Base-by-base conservation (phyloP, 2,329 filamentous ascomycete species). In the Xylaria sp. region DNA sequence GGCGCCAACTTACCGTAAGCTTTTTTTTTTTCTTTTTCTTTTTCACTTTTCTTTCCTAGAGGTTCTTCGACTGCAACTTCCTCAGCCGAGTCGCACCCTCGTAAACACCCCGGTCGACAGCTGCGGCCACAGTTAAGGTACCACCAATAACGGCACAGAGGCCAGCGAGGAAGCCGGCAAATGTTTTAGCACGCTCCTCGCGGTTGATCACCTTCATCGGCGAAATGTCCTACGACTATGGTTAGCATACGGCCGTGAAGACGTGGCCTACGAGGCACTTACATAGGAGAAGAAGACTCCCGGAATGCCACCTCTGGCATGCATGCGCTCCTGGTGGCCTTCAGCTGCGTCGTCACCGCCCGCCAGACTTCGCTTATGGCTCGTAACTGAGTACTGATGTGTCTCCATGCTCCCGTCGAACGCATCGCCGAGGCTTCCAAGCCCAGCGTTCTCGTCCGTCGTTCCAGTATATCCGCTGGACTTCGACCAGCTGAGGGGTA, bases 131-230 rank as follows among this genome's bases (percentile, higher is more conserved):
- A 0, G 94, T 99, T 62, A 99, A 76, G 0, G 94, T 99, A 63
- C 94, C 94, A 57, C 94, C 94, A 46, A 99, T 87, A 57, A 97
- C 89, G 37, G 93, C 93, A 72, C 94, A 99, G 18, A 99, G 85
- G 44, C 94, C 94, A 1, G 94, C 93, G 54, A 99, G 74, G 79
- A 99, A 99, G 17, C 90, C 90, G 0, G 91, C 86, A 72, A 99
- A 95, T 4, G 89, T 89, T 80, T 97, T 97, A 56, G 87, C 80
- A 43, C 91, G 85, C 63, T 90, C 88, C 77, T 99, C 95, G 50
- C 92, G 89, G 78, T 99, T 99, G 75, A 99, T 89, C 57, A 99
- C 93, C 78, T 97, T 99, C 94, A 99, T 99, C 4, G 94, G 94
- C 2, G 93, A 97, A 72, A 99, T 99, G 67, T 99, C 94, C 89